Conservation (phyloP, 2,329 filamentous ascomycete species). For the Fusarium caatingaense region DNA sequence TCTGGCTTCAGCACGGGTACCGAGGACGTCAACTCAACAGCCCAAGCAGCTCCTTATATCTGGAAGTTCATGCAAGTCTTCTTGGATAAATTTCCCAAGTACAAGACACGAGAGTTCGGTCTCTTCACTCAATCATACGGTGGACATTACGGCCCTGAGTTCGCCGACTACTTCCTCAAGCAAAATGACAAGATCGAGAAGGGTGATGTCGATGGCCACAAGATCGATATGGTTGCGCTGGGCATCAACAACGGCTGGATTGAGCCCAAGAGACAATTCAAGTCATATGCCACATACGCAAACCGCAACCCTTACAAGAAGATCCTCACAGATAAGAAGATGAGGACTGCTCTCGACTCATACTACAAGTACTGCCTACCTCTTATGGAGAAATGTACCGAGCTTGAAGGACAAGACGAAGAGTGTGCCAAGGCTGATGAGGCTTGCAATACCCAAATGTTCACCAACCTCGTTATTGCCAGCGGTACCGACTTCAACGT, state of each 20-base stretch:
- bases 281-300: conserved; percentile 49
- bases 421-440: conserved; percentile 45
- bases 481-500: conserved; percentile 54
- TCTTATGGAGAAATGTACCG: conserved; percentile 41
- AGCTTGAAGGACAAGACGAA: conserved; percentile 38
- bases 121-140: conserved; percentile 68
- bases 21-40: conserved; percentile 45
- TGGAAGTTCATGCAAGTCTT: conserved; percentile 71
- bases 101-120: conserved; percentile 67
- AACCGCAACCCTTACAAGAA: conserved; percentile 51
- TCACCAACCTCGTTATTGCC: conserved; percentile 39
- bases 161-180: conserved; percentile 65
- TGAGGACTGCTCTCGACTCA: conserved; percentile 38
- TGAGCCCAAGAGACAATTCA: conserved; percentile 55
- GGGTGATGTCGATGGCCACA: conserved; percentile 55
- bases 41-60: conserved; percentile 52
- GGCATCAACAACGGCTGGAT: conserved; percentile 69
- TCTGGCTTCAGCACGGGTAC: conserved; percentile 47
- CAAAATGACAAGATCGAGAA: conserved; percentile 64
- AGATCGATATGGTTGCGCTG: conserved; percentile 63
- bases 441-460: conserved; percentile 47
- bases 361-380: conserved; percentile 46
- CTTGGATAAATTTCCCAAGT: conserved; percentile 71
- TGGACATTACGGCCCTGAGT: conserved; percentile 69
- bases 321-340: conserved; percentile 40